Conservation (phyloP, 2,329 filamentous ascomycete species). For the Hypoxylon sp. region DNA sequence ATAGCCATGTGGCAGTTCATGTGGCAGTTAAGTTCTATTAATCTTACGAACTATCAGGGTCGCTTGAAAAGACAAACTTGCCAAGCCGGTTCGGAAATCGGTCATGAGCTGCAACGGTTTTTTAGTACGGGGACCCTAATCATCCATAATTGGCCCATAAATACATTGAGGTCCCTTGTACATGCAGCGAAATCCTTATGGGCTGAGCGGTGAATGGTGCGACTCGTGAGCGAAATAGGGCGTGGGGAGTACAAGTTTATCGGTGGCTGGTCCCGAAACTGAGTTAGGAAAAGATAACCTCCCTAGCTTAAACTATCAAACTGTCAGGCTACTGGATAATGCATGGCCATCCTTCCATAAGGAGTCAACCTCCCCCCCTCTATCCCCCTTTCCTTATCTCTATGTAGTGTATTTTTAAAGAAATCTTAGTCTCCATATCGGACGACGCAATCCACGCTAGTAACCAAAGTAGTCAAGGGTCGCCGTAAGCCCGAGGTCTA, state of each 20-base stretch:
- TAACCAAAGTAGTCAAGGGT: constrained; percentile 25
- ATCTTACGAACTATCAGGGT: constrained; percentile 26
- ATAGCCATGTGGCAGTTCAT: constrained; percentile 31
- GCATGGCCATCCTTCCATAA: constrained; percentile 16
- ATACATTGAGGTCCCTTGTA: constrained; percentile 20
- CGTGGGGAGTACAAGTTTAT: constrained; percentile 26
- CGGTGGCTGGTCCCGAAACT: constrained; percentile 22
- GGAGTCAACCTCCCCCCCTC: background rate
- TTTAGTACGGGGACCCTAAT: constrained; percentile 26
- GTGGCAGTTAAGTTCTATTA: constrained; percentile 37
- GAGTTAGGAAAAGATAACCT: constrained; percentile 35
- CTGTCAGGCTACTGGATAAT: constrained; percentile 9
- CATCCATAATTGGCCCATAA: constrained; percentile 26
- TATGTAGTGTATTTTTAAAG: background rate
- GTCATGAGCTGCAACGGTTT: constrained; percentile 23
- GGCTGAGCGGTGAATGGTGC: constrained; percentile 40
- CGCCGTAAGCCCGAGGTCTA: constrained; percentile 24
- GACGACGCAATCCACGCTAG: constrained; percentile 30
- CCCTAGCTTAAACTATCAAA: background rate
- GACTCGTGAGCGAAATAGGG: constrained; percentile 34
- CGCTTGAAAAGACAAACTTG: constrained; percentile 26
- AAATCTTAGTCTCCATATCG: constrained; percentile 18
- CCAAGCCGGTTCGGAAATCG: constrained; percentile 44
- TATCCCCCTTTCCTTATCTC: constrained; percentile 29
- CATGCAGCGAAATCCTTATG: constrained; percentile 28